A percentile compares a stretch with the other conserved stretches of the same genome.
Evolutionary conservation across 305 asterid species (phyloP).

Genomic region (Fraxinus paxiana): DNA sequence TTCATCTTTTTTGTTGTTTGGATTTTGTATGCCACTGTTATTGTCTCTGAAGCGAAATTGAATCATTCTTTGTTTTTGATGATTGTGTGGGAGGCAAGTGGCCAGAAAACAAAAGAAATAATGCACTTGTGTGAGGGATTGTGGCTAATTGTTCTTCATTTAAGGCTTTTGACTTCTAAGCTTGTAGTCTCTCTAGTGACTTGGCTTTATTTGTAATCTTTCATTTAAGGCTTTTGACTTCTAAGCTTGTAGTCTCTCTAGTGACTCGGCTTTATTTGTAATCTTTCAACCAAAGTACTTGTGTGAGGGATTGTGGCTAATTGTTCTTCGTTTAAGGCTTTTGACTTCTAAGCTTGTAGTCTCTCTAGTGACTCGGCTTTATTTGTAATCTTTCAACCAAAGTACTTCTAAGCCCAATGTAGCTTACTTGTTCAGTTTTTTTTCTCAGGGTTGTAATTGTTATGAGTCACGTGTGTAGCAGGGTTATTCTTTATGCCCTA

Average conservation of each 20-base stretch:
- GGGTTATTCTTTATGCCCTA: neutral
- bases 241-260: neutral
- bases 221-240: neutral
- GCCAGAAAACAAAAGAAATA: neutral
- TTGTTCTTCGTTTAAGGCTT: neutral
- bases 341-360: neutral
- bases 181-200: neutral
- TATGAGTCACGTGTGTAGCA: neutral
- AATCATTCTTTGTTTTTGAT: neutral
- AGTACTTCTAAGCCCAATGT: neutral
- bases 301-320: neutral
- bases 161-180: neutral
- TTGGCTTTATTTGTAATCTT: neutral
- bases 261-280: neutral
- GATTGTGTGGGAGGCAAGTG: neutral
- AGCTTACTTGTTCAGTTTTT: neutral
- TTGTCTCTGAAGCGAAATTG: slow-evolving; percentile 1
- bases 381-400: neutral
- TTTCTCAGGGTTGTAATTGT: neutral
- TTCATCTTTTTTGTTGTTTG: neutral
- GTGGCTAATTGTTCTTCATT: neutral
- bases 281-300: neutral
- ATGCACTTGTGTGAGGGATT: neutral
- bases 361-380: neutral
- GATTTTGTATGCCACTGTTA: neutral